Evolutionary conservation across 805 yeast species (phyloP).

Genomic region (Pichia thaimueangensis): DNA sequence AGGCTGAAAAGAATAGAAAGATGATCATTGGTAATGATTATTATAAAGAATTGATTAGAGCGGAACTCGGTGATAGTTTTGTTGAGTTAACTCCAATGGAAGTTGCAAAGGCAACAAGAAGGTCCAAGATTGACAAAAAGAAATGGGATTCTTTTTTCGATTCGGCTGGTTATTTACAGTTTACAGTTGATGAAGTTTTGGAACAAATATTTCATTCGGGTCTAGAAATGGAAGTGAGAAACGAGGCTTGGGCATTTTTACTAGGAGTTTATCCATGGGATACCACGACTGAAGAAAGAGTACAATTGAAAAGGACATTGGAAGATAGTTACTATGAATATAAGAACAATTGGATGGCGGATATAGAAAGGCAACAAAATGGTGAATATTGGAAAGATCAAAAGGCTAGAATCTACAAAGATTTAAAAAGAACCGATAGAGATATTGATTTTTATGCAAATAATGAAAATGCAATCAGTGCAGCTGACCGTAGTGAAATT

Average conservation of each 20-base stretch:
- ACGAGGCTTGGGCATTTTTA: conserved; percentile 80
- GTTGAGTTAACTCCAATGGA: conserved; percentile 52
- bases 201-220: conserved; percentile 91
- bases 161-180: conserved; percentile 58
- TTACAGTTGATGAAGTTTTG: conserved; percentile 75
- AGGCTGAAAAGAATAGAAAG: conserved; percentile 61
- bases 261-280: conserved; percentile 88
- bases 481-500: conserved; percentile 21
- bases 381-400: conserved; percentile 86
- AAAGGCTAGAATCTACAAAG: conserved; percentile 83
- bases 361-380: conserved; percentile 40
- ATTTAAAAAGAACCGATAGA: conserved; percentile 87
- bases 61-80: conserved; percentile 53
- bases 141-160: conserved; percentile 91
- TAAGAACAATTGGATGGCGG: conserved; percentile 68
- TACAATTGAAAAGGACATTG: conserved; percentile 48
- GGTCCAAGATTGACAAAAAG: conserved; percentile 55
- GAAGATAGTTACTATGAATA: conserved; percentile 44
- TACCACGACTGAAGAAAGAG: conserved; percentile 62
- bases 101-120: conserved; percentile 53
- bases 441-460: conserved; percentile 52
- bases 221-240: conserved; percentile 48
- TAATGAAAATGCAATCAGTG: neutral
- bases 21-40: conserved; percentile 53
- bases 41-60: conserved; percentile 46